Conservation (phyloP, 192 early-diverging fungal species). For the Linnemannia schmuckeri region DNA sequence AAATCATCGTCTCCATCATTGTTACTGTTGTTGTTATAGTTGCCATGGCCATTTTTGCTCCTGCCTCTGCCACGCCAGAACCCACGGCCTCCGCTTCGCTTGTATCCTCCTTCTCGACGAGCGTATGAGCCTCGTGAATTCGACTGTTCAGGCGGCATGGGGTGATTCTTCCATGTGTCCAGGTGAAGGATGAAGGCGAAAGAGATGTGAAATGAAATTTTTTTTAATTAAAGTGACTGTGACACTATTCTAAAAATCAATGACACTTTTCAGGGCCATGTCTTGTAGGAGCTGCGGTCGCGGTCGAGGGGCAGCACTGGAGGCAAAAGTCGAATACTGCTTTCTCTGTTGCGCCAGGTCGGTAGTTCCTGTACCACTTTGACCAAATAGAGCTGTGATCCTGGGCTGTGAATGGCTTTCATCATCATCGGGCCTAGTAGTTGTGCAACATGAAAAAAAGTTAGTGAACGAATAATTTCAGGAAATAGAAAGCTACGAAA, state of each 20-base stretch:
- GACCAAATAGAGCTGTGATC: constrained; percentile 36
- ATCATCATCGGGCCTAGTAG: constrained; percentile 40
- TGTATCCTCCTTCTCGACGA: constrained; percentile 25
- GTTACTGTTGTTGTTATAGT: neutral
- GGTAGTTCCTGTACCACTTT: neutral
- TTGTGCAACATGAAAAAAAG: neutral
- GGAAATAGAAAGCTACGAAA: neutral
- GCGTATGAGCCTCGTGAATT: constrained; percentile 27
- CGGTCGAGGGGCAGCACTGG: constrained; percentile 33
- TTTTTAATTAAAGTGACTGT: neutral
- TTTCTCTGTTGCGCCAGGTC: constrained; percentile 28
- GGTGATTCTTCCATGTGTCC: constrained; percentile 8
- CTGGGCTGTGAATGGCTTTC: constrained; percentile 35
- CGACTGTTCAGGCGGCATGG: constrained; percentile 33
- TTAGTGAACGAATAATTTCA: neutral
- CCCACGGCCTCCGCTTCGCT: constrained; percentile 18
- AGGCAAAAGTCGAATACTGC: constrained; percentile 43
- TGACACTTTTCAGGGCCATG: constrained; percentile 42
- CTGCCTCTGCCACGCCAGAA: constrained; percentile 2
- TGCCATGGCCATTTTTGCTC: neutral
- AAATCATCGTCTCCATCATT: neutral
- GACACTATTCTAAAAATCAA: constrained; percentile 25
- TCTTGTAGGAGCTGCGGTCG: constrained; percentile 46
- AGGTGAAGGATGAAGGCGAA: neutral
- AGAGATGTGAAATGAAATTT: neutral